phyloP scores from a whole-genome alignment of 2,329 filamentous ascomycete species.

The Simplicillium aogashimaense region DNA sequence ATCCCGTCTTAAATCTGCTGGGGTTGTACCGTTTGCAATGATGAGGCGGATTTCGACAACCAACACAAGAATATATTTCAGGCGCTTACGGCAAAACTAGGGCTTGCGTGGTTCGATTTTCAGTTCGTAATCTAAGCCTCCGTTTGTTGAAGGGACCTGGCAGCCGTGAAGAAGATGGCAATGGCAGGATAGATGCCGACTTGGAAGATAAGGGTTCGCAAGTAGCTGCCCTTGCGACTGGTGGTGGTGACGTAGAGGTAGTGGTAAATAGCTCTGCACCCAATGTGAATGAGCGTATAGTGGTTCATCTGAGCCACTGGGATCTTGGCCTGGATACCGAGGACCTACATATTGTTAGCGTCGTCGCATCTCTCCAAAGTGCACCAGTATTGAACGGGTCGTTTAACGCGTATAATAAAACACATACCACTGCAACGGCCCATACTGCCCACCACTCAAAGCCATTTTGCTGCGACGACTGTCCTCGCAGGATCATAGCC shows the following conservation, averaged over 20 bases:
- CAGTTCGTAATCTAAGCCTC: neutral
- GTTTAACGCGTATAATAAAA: too few relatives aligned
- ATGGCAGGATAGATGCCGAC: conserved; percentile 6
- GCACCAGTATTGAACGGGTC: neutral
- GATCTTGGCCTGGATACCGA: conserved; percentile 6
- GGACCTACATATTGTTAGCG: neutral
- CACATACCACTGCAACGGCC: conserved; percentile 4
- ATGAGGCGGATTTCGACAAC: too few relatives aligned
- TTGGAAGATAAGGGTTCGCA: conserved; percentile 6
- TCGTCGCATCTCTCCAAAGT: neutral
- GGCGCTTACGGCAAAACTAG: too few relatives aligned
- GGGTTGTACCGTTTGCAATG: too few relatives aligned
- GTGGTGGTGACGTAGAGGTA: conserved; percentile 5
- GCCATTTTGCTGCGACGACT: conserved; percentile 7
- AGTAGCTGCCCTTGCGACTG: conserved; percentile 4
- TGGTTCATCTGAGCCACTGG: conserved; percentile 5
- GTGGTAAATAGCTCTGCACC: conserved; percentile 3
- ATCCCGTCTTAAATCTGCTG: too few relatives aligned
- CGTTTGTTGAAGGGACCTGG: neutral
- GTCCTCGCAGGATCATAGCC: conserved; percentile 6
- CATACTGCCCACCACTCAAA: conserved; percentile 8
- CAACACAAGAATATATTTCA: too few relatives aligned
- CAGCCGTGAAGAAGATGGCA: conserved; percentile 6
- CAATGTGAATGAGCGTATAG: conserved; percentile 6
- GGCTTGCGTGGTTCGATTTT: too few relatives aligned